phyloP scores from a whole-genome alignment of 176 grass and related monocot species.

The Urochloa ruziziensis region DNA sequence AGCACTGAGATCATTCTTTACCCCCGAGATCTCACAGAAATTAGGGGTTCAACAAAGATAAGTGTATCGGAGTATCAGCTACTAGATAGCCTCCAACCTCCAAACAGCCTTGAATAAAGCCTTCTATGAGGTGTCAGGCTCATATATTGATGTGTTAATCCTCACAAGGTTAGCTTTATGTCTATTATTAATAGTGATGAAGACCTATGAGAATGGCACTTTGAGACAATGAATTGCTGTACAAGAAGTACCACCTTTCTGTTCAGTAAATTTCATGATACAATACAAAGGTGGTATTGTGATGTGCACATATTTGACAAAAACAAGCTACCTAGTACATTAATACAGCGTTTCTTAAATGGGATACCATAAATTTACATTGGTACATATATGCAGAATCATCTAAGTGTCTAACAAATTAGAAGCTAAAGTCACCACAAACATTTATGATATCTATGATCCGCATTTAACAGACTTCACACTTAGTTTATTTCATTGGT shows the following conservation, averaged over 20 bases:
- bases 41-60: not conserved
- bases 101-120: not conserved
- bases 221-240: not conserved
- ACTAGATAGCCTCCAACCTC: not conserved
- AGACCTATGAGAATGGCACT: not conserved
- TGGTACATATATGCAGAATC: not conserved
- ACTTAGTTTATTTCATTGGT: not conserved
- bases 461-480: not conserved
- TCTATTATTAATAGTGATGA: not conserved
- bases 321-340: not conserved
- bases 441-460: not conserved
- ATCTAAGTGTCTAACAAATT: not conserved
- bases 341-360: not conserved
- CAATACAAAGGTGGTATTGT: not conserved
- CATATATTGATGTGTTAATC: not conserved
- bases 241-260: not conserved
- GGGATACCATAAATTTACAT: not conserved
- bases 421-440: not conserved
- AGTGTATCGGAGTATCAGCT: not conserved
- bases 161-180: not conserved
- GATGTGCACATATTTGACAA: not conserved
- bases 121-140: not conserved
- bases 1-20: not conserved
- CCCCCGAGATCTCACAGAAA: not conserved
- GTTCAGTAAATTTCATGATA: not conserved